phyloP scores from a whole-genome alignment of 352 stramenopile genomes.

The Globisporangium heterothallicum region DNA sequence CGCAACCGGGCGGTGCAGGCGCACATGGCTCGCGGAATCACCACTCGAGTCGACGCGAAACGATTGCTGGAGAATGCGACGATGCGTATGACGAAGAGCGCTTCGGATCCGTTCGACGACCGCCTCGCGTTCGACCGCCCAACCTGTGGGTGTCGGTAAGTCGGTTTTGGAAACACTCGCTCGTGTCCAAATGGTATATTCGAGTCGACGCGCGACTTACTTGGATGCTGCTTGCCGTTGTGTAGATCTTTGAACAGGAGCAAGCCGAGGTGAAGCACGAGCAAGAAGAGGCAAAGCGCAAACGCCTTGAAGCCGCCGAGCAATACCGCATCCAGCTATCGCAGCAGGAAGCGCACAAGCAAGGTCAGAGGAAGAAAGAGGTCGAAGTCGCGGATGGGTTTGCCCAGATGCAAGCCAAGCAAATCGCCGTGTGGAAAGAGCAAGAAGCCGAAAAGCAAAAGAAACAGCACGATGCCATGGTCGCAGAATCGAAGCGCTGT shows the following conservation, averaged over 20 bases:
- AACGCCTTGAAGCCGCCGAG: conserved; percentile 28
- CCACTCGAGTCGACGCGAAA: neutral
- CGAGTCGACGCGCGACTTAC: neutral
- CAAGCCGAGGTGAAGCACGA: conserved; percentile 46
- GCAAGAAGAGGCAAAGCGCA: conserved; percentile 36
- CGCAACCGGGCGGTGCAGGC: too few relatives aligned
- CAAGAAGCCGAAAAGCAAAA: conserved; percentile 30
- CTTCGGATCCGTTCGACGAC: conserved; percentile 41
- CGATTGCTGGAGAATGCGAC: conserved; percentile 11
- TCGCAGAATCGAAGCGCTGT: conserved; percentile 34
- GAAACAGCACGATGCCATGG: conserved; percentile 23
- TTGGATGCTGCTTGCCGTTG: neutral
- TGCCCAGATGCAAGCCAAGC: conserved; percentile 28
- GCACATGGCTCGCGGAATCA: neutral
- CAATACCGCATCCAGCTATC: conserved; percentile 36
- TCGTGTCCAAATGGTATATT: conserved; percentile 1
- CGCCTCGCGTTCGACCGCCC: conserved; percentile 35
- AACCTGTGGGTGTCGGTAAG: conserved; percentile 54
- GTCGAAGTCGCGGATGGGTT: conserved; percentile 29
- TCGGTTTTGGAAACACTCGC: neutral
- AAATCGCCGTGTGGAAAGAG: conserved; percentile 37
- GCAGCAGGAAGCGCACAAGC: conserved; percentile 40
- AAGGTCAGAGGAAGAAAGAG: conserved; percentile 19
- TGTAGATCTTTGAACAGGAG: conserved; percentile 55
- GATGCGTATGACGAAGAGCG: conserved; percentile 57